phyloP scores from a whole-genome alignment of 805 yeast genomes.

The Metschnikowia peoriensis region DNA sequence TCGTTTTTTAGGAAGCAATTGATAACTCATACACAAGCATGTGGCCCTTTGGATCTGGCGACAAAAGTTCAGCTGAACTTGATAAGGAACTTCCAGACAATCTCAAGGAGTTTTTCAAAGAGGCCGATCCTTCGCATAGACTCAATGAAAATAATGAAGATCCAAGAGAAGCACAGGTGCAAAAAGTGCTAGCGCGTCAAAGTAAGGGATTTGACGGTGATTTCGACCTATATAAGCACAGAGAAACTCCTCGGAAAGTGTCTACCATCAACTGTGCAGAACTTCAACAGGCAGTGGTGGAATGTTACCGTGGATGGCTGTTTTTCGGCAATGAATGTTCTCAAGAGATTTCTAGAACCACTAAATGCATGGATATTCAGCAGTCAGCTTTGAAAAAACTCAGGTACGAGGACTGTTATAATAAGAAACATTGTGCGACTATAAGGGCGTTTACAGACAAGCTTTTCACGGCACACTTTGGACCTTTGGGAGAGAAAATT shows the following conservation, averaged over 20 bases:
- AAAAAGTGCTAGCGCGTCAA: constrained; percentile 22
- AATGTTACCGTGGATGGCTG: constrained; percentile 35
- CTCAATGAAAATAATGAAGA: neutral
- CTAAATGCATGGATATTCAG: constrained; percentile 36
- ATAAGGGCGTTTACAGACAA: constrained; percentile 37
- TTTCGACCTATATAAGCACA: constrained; percentile 30
- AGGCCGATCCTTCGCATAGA: constrained; percentile 28
- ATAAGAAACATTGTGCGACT: constrained; percentile 33
- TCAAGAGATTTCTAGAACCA: constrained; percentile 25
- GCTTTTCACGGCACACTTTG: constrained; percentile 36
- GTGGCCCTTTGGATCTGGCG: constrained; percentile 13
- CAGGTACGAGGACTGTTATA: constrained; percentile 37
- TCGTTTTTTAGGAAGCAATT: neutral
- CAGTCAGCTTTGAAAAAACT: constrained; percentile 32
- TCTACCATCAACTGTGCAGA: constrained; percentile 40
- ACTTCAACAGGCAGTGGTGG: constrained; percentile 34
- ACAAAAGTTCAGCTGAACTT: constrained; percentile 22
- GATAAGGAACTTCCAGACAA: constrained; percentile 34
- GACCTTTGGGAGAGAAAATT: constrained; percentile 33
- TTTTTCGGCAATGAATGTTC: constrained; percentile 31
- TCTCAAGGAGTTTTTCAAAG: constrained; percentile 31
- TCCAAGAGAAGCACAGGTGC: constrained; percentile 28
- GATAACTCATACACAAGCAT: neutral
- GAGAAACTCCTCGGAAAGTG: constrained; percentile 25
- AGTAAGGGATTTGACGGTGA: constrained; percentile 22